Evolutionary conservation across 2,329 filamentous ascomycete species (phyloP), one percentile per base, ranked within the genome.

Genomic region (Fusarium sublunatum): DNA sequence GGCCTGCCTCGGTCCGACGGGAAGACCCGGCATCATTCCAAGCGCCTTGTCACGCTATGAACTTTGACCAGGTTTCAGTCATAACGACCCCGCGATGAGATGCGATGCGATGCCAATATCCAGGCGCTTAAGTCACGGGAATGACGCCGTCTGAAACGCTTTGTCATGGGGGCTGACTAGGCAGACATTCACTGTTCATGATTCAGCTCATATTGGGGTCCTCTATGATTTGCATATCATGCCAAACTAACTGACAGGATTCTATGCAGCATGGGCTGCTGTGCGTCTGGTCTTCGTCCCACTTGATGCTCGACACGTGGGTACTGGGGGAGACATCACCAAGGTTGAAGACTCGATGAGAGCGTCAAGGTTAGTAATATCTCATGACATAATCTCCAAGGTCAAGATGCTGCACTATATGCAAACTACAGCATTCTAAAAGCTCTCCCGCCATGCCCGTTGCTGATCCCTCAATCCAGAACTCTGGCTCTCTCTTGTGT

Each of bases 291-390:
- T 25, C 28, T 39, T 8, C 34, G 60, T 64, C 45, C 62, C 62
- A 65, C 62, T 65, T 63, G 62, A 50, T 47, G 53, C 34, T 63
- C 38, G 58, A 66, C 62, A 65, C 62, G 62, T 65, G 62, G 62
- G 54, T 45, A 40, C 51, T 22, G 7, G 43, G 36, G 44, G 36
- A 26, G n/a, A 38, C 34, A 26, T 19, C 19, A 19, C 19, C 19
- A 19, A 19, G 19, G 19, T 39, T 31, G 26, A 39, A 22, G 29
- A 24, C 25, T n/a, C 15, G 10, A 31, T 38, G 12, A 25, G 22
- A 43, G n/a, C 11, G 7, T 19, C 13, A 2, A 6, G 12, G 35
- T 13, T 39, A 6, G 19, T 4, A 25, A 8, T 12, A 6, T 19
- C 9, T 42, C 5, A 31, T 12, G 31, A 22, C 13, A n/a, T 29